phyloP scores from a whole-genome alignment of 2,329 filamentous ascomycete genomes.

The Calycina herbarum region DNA sequence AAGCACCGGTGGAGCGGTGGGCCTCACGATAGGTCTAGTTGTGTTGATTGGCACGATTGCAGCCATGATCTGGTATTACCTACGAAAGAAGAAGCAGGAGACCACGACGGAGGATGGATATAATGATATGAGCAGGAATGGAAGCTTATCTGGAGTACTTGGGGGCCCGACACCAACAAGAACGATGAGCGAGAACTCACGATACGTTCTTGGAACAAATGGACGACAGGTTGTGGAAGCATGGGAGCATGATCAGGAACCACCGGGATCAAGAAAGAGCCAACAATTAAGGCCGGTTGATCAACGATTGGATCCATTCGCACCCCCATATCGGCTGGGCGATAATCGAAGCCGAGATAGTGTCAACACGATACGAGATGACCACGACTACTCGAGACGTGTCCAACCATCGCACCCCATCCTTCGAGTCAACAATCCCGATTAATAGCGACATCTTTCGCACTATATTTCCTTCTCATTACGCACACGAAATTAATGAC shows the following conservation, averaged over 20 bases:
- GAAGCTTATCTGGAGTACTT: slow-evolving; percentile 26
- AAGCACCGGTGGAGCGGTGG: slow-evolving; percentile 50
- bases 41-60: slow-evolving; percentile 44
- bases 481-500: slow-evolving; percentile 30
- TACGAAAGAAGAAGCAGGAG: slow-evolving; percentile 45
- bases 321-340: slow-evolving; percentile 54
- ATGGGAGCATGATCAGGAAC: slow-evolving; percentile 32
- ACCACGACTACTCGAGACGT: slow-evolving; percentile 63
- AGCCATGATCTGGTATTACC: slow-evolving; percentile 44
- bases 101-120: slow-evolving; percentile 39
- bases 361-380: slow-evolving; percentile 62
- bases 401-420: slow-evolving; percentile 48
- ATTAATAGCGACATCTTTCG: slow-evolving; percentile 43
- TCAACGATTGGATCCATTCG: slow-evolving; percentile 62
- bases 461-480: slow-evolving; percentile 18
- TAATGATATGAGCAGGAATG: slow-evolving; percentile 26
- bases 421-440: slow-evolving; percentile 63
- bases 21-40: slow-evolving; percentile 54
- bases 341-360: slow-evolving; percentile 61
- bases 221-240: slow-evolving; percentile 36
- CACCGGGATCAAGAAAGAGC: slow-evolving; percentile 44
- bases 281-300: slow-evolving; percentile 58
- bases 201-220: slow-evolving; percentile 39
- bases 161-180: slow-evolving; percentile 30
- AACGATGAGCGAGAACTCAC: slow-evolving; percentile 40